A percentile compares a stretch with the other conserved stretches of the same genome.
phyloP scores from a whole-genome alignment of 768 basidiomycete genomes.

The Stropharia rugosoannulata region DNA sequence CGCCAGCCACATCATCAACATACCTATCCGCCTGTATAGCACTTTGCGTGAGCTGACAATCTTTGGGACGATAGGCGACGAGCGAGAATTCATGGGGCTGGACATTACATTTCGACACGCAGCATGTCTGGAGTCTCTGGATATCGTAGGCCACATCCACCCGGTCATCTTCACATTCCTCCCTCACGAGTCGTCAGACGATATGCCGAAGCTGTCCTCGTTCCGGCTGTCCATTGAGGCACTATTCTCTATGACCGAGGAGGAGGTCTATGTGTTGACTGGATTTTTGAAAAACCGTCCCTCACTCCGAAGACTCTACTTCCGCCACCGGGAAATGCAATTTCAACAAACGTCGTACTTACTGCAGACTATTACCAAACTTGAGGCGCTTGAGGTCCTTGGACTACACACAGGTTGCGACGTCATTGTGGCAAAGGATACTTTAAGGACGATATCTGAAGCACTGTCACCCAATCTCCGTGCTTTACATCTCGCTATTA shows the following conservation, averaged over 20 bases:
- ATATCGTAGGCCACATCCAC: constrained; percentile 32
- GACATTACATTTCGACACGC: constrained; percentile 31
- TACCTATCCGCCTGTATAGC: constrained; percentile 32
- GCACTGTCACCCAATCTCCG: constrained; percentile 27
- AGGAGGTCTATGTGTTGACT: constrained; percentile 18
- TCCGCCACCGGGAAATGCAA: constrained; percentile 29
- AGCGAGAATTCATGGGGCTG: constrained; percentile 9
- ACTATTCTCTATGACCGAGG: background rate
- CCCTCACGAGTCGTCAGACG: constrained; percentile 20
- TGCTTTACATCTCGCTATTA: constrained; percentile 35
- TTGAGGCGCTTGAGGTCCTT: constrained; percentile 31
- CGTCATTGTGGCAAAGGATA: constrained; percentile 18
- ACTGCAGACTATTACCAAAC: constrained; percentile 22
- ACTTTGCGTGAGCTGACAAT: constrained; percentile 33
- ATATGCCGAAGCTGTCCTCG: constrained; percentile 32
- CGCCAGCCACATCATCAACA: constrained; percentile 23
- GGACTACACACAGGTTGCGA: constrained; percentile 37
- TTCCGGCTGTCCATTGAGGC: constrained; percentile 34
- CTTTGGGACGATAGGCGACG: constrained; percentile 22
- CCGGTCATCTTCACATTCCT: constrained; percentile 28
- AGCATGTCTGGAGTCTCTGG: constrained; percentile 32
- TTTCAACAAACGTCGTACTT: constrained; percentile 20
- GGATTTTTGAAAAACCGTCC: constrained; percentile 30
- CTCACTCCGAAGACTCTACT: constrained; percentile 29
- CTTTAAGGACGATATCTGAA: constrained; percentile 20